Percentiles rank a stretch among this genome's conserved stretches.
Conservation (phyloP, 176 grass and related monocot genomes). For the Stipa capillata region DNA sequence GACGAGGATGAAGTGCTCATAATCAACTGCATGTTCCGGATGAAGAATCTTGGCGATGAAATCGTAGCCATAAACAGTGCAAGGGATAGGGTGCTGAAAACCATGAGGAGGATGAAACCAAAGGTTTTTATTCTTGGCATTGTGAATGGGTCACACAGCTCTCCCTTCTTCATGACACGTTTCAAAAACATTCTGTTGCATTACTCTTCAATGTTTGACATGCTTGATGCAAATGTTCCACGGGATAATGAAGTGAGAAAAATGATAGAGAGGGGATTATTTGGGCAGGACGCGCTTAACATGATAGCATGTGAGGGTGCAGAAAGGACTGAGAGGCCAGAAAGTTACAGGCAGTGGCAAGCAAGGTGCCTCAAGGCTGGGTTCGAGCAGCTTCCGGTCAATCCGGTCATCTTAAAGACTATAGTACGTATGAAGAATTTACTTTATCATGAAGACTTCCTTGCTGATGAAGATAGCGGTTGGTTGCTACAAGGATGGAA, state of each 20-base stretch:
- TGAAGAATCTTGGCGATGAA: slow-evolving; percentile 41
- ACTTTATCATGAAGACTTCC: slow-evolving; percentile 42
- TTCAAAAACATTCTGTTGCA: slow-evolving; percentile 44
- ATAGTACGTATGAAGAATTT: not conserved
- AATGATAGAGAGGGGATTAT: slow-evolving; percentile 18
- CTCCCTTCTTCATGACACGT: slow-evolving; percentile 29
- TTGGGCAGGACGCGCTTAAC: slow-evolving; percentile 9
- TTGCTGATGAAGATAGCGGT: slow-evolving; percentile 24
- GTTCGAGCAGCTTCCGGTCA: slow-evolving; percentile 35
- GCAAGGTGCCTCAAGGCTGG: slow-evolving; percentile 30
- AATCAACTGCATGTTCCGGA: slow-evolving; percentile 37
- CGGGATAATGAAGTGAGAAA: slow-evolving; percentile 24
- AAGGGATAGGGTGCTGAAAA: slow-evolving; percentile 45
- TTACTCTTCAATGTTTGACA: slow-evolving; percentile 54
- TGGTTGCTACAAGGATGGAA: slow-evolving; percentile 58
- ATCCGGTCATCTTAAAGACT: slow-evolving; percentile 25
- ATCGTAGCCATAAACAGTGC: slow-evolving; percentile 29
- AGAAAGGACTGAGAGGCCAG: slow-evolving; percentile 43
- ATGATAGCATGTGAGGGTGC: slow-evolving; percentile 44
- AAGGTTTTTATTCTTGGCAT: slow-evolving; percentile 47
- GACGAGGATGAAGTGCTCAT: slow-evolving; percentile 45
- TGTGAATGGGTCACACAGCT: slow-evolving; percentile 34
- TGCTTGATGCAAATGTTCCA: slow-evolving; percentile 41
- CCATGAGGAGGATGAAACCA: slow-evolving; percentile 50
- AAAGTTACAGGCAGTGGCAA: slow-evolving; percentile 50